phyloP scores from a whole-genome alignment of 1,139 yeast genomes.

The Schizosaccharomyces versatilis region DNA sequence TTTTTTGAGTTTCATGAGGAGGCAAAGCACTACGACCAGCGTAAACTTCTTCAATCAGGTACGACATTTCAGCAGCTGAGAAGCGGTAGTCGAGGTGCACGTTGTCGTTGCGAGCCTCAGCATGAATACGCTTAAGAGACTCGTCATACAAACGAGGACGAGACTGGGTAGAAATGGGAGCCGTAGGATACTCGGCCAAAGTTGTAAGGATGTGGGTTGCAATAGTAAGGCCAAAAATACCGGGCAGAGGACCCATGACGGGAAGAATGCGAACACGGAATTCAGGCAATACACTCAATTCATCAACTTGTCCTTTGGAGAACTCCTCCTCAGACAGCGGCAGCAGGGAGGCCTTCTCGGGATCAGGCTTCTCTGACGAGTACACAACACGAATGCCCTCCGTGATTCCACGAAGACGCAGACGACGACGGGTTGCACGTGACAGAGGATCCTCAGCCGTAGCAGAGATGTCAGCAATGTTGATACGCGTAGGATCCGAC shows the following conservation, averaged over 20 bases:
- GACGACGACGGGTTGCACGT: conserved; percentile 62
- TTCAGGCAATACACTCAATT: conserved; percentile 64
- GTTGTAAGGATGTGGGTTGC: conserved; percentile 64
- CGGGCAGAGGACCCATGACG: conserved; percentile 90
- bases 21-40: conserved; percentile 58
- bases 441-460: conserved; percentile 88
- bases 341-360: conserved; percentile 65
- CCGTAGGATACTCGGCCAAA: conserved; percentile 47
- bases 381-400: conserved; percentile 71
- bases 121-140: conserved; percentile 60
- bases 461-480: conserved; percentile 51
- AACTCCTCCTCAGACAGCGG: conserved; percentile 66
- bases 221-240: conserved; percentile 74
- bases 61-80: conserved; percentile 50
- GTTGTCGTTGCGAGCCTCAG: conserved; percentile 58
- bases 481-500: conserved; percentile 63
- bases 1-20: conserved; percentile 40
- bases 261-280: conserved; percentile 87
- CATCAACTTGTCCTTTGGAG: conserved; percentile 64
- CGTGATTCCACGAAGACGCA: conserved; percentile 54
- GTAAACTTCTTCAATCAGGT: conserved; percentile 76
- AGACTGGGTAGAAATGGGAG: conserved; percentile 61
- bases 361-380: conserved; percentile 90
- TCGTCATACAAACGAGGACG: conserved; percentile 67
- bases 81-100: conserved; percentile 25